These are phyloP conservation scores for Saturnispora galanensis DNA, from an alignment of 805 yeast species.

Conservation along the genomic window DNA sequence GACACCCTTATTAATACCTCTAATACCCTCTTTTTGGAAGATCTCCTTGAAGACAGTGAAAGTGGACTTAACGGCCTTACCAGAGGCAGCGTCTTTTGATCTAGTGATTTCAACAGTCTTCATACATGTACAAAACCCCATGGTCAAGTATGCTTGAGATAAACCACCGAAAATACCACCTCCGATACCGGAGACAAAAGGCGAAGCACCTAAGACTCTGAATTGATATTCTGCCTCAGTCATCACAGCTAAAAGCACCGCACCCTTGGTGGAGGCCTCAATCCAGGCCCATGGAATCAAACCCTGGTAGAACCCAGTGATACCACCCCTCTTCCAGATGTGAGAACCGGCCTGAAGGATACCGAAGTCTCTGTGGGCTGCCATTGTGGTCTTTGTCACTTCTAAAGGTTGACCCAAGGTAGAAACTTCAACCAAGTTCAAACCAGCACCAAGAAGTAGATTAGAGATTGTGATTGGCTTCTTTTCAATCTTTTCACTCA, in stretches of 20 bases:
- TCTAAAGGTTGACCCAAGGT: slow-evolving; percentile 96
- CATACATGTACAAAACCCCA: slow-evolving; percentile 99
- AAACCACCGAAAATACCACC: slow-evolving; percentile 97
- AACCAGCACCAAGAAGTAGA: slow-evolving; percentile 86
- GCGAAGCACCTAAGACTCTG: slow-evolving; percentile 51
- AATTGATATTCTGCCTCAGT: slow-evolving; percentile 83
- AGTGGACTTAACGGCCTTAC: slow-evolving; percentile 63
- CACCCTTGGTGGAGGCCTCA: slow-evolving; percentile 98
- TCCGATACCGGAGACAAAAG: slow-evolving; percentile 80
- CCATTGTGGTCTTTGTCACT: slow-evolving; percentile 95
- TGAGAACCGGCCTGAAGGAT: slow-evolving; percentile 57
- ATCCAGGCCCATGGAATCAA: slow-evolving; percentile 99
- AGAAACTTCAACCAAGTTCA: slow-evolving; percentile 86
- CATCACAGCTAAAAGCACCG: slow-evolving; percentile 84
- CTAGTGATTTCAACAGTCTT: slow-evolving; percentile 97
- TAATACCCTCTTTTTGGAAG: slow-evolving; percentile 75
- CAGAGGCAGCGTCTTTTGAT: slow-evolving; percentile 58
- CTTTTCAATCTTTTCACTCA: slow-evolving; percentile 35
- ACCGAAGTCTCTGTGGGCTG: slow-evolving; percentile 76
- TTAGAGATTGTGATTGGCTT: slow-evolving; percentile 84
- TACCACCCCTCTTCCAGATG: slow-evolving; percentile 92
- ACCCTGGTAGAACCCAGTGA: slow-evolving; percentile 91
- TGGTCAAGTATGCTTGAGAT: slow-evolving; percentile 90
- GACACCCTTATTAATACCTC: slow-evolving; percentile 95
- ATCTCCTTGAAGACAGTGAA: slow-evolving; percentile 83